phyloP scores from a whole-genome alignment of 768 basidiomycete species.

The Aureoboletus auriporus region DNA sequence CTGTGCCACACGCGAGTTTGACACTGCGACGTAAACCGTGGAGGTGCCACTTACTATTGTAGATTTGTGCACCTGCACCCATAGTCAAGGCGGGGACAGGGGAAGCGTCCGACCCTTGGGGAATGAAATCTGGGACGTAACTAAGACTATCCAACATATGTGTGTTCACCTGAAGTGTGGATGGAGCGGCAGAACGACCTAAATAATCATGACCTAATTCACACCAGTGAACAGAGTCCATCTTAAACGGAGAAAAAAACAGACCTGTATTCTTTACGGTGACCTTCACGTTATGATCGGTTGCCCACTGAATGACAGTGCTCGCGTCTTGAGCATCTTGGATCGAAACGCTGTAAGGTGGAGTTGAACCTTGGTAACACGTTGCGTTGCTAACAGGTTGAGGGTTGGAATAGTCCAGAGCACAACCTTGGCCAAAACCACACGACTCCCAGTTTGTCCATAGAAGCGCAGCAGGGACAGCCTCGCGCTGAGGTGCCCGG shows the following conservation, averaged over 20 bases:
- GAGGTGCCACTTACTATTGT: constrained; percentile 7
- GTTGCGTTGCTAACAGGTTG: constrained; percentile 5
- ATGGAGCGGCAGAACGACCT: constrained; percentile 21
- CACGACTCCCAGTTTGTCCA: constrained; percentile 24
- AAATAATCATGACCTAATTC: constrained; percentile 18
- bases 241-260: neutral
- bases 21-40: neutral
- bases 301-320: constrained; percentile 12
- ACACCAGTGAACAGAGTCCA: neutral
- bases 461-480: constrained; percentile 12
- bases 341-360: constrained; percentile 20
- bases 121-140: constrained; percentile 16
- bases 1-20: neutral
- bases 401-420: constrained; percentile 15
- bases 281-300: constrained; percentile 15
- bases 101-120: constrained; percentile 11
- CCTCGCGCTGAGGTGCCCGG: constrained; percentile 16
- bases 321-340: constrained; percentile 9
- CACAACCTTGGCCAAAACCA: constrained; percentile 13
- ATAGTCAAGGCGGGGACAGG: constrained; percentile 16
- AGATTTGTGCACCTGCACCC: constrained; percentile 14
- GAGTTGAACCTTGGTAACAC: constrained; percentile 19
- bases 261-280: constrained; percentile 21
- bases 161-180: constrained; percentile 21
- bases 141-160: constrained; percentile 11